Percentiles rank a stretch among this genome's conserved stretches.
Evolutionary conservation across 225 moss, liverwort and hornwort genomes (phyloP).

Genomic region (Sphagnum contortum): DNA sequence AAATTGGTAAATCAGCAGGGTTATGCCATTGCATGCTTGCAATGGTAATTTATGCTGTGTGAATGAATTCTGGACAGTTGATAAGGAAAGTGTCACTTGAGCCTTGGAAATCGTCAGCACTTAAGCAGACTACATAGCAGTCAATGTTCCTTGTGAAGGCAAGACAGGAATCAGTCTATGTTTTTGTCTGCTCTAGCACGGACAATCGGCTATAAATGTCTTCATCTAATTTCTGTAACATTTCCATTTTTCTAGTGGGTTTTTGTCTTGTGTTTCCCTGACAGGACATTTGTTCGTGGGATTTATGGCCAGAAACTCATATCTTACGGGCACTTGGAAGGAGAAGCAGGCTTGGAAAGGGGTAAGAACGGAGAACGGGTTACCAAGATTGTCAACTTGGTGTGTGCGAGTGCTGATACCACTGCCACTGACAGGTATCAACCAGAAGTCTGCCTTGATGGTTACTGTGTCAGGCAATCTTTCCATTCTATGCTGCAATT

Average conservation of each 20-base stretch:
- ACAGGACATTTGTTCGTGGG: too few species aligned
- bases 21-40: too few species aligned
- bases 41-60: too few species aligned
- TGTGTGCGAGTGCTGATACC: constrained; percentile 80
- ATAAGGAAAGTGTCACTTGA: too few species aligned
- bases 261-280: not conserved
- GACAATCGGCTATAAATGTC: not conserved
- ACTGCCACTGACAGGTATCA: constrained; percentile 74
- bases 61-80: too few species aligned
- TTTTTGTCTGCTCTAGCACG: not conserved
- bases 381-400: constrained; percentile 86
- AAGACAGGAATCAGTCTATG: not conserved
- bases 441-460: not conserved
- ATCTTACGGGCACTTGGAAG: constrained; percentile 94
- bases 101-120: too few species aligned
- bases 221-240: constrained; percentile 8
- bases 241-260: constrained; percentile 6
- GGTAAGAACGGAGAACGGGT: constrained; percentile 74
- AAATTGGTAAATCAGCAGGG: too few species aligned
- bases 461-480: too few species aligned
- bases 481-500: too few species aligned
- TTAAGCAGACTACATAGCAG: too few species aligned
- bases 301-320: constrained; percentile 68
- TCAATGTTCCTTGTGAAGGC: too few species aligned
- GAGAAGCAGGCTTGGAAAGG: constrained; percentile 92